These are phyloP conservation scores for Teunomyces atbi DNA, from an alignment of 805 yeast species.

Conservation along the genomic window DNA sequence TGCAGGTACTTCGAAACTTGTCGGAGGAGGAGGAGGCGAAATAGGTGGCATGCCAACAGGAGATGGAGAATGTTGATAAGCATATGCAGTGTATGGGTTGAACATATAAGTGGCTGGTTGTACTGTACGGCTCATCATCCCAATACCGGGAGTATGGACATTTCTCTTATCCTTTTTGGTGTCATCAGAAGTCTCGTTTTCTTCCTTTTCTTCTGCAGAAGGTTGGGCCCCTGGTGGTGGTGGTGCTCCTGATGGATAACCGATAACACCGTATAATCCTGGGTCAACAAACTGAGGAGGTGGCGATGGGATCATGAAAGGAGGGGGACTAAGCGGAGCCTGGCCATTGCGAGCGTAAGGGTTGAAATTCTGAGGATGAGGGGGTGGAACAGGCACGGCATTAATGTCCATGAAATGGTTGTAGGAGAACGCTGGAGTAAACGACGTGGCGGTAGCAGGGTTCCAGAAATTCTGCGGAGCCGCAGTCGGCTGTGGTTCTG, in stretches of 20 bases:
- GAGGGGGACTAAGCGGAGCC: constrained; percentile 38
- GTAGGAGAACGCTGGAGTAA: constrained; percentile 43
- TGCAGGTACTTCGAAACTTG: constrained; percentile 2
- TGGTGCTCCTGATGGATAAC: constrained; percentile 12
- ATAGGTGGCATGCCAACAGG: constrained; percentile 11
- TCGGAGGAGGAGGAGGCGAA: constrained; percentile 6
- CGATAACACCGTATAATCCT: constrained; percentile 31
- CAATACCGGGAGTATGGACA: constrained; percentile 26
- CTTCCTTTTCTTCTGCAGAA: constrained; percentile 1
- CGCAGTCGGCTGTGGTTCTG: constrained; percentile 7
- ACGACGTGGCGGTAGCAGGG: constrained; percentile 61
- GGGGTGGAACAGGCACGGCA: constrained; percentile 19
- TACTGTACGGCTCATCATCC: constrained; percentile 34
- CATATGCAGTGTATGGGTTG: constrained; percentile 51
- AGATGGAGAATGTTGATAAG: constrained; percentile 29
- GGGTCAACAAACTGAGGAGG: constrained; percentile 40
- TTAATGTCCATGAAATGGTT: constrained; percentile 29
- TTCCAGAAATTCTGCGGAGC: constrained; percentile 53
- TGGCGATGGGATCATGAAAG: constrained; percentile 38
- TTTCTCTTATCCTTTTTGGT: constrained; percentile 5
- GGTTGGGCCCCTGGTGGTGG: constrained; percentile 8
- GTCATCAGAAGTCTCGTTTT: constrained; percentile 3
- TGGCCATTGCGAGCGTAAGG: constrained; percentile 33
- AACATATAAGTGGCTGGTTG: constrained; percentile 42
- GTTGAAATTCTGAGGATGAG: constrained; percentile 21